Evolutionary conservation across 805 yeast genomes (phyloP).

Genomic region (Vanderwaltozyma polyspora): DNA sequence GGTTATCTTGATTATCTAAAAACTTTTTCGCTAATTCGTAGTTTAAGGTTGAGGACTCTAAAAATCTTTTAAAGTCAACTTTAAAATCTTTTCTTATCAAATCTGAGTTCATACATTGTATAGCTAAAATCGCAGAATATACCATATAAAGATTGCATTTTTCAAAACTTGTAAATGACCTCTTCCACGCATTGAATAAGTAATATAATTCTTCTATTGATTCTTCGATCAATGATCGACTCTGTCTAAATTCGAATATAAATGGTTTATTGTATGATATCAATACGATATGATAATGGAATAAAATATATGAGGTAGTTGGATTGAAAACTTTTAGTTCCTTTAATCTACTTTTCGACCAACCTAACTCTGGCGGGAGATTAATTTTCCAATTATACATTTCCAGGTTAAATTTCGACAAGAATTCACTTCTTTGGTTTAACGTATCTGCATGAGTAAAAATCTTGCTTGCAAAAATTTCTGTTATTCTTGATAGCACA

Average conservation of each 20-base stretch:
- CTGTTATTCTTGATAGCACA: slow-evolving; percentile 28
- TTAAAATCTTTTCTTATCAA: slow-evolving; percentile 9
- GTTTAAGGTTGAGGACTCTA: slow-evolving; percentile 15
- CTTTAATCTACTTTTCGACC: slow-evolving; percentile 32
- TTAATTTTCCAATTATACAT: slow-evolving; percentile 37
- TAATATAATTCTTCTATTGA: slow-evolving; percentile 17
- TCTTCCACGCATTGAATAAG: slow-evolving; percentile 13
- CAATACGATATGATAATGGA: slow-evolving; percentile 43
- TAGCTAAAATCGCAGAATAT: slow-evolving; percentile 18
- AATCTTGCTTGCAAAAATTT: slow-evolving; percentile 20
- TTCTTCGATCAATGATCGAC: slow-evolving; percentile 15
- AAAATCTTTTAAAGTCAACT: slow-evolving; percentile 11
- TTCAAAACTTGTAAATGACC: slow-evolving; percentile 12
- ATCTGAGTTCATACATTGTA: slow-evolving; percentile 21
- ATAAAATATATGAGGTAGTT: slow-evolving; percentile 36
- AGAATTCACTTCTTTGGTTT: slow-evolving; percentile 28
- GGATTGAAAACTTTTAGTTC: slow-evolving; percentile 34
- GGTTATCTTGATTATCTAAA: slow-evolving; percentile 16
- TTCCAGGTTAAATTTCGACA: slow-evolving; percentile 34
- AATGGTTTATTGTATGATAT: slow-evolving; percentile 49
- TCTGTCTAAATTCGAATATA: slow-evolving; percentile 21
- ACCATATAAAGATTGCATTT: slow-evolving; percentile 21
- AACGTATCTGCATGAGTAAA: slow-evolving; percentile 16
- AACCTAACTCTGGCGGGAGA: slow-evolving; percentile 34
- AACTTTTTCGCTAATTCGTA: slow-evolving; percentile 21